Evolutionary conservation across 2,329 filamentous ascomycete species (phyloP), one percentile per base, ranked within the genome.

Genomic region (Fusarium succisae): DNA sequence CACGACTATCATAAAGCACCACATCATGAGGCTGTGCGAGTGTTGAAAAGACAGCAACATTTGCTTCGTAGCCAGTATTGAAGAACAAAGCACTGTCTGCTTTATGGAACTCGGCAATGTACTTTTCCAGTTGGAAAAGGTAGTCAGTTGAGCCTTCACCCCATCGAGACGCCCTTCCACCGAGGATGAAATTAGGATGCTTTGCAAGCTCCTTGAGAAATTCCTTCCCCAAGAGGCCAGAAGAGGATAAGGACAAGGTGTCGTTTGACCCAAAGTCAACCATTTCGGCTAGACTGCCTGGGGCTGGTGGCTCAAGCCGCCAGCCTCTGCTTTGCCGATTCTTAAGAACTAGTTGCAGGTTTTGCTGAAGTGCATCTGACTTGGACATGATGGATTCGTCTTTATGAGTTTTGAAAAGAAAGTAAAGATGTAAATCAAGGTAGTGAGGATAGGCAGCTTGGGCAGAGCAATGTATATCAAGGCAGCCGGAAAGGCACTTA

Each of bases 181-280:
- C 58, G 1, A 62, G 58, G 11, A 62, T 62, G 3, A 62, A 62
- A 11, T 38, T 18, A 5, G 58, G 58, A 6, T 62, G 11, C 38
- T 17, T 41, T 3, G 18, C 28, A 22, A 62, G 47, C 30, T 62
- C 58, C 1, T 6, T 22, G 10, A 62, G 58, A 17, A 62, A 62
- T 20, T 44, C n/a, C 8, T 37, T 28, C 17, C 58, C 38, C 4
- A 62, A 53, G 5, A 62, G 48, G 6, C 58, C 48, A n/a, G 58
- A 62, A 10, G 58, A 62, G 4, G 58, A 62, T 8, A 62, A 5
- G 24, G 58, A 62, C 7, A 62, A n/a, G 13, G 58, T 55, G 12
- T 62, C 48, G n/a, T 62, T 62, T 24, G 58, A 62, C 24, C 58
- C 47, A 30, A 62, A 62, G 24, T 62, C 58, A 9, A 30, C 58